Evolutionary conservation across 2,329 filamentous ascomycete genomes (phyloP), one percentile per base, ranked within the genome.

Genomic region (Exophiala viscosa): DNA sequence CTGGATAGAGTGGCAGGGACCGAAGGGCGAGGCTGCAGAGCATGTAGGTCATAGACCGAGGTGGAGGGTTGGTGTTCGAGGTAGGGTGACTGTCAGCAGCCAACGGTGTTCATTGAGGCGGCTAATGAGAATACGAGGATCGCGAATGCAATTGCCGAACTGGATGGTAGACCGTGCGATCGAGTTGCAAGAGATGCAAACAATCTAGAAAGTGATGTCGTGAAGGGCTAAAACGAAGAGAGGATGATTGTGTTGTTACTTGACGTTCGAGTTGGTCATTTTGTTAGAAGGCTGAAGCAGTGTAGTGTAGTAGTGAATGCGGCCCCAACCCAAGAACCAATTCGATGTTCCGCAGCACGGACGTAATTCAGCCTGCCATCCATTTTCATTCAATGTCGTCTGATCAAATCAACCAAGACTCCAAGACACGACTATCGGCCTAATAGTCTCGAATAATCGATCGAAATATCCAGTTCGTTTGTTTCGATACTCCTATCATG

Each of bases 21-120:
- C 23, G 8, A 28, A 28, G 5, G 23, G 5, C 8, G 23, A 28
- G 23, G 23, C 23, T 28, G 23, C 8, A 28, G 23, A 28, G 2
- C 23, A 28, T 7, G 23, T 28, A 28, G 23, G 23, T 28, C 23
- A 28, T 28, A 2, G 23, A 28, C 8, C 14, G 38, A 40, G 20
- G 13, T 18, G 15, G 14, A 40, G 17, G 38, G 14, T 31, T 28
- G n/a, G 17, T 23, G 23, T 28, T 28, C 23, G 23, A 45, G 28
- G 11, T 32, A 36, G 31, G 40, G 34, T 45, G 32, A 39, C 20
- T 47, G 54, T 56, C 54, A 56, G 54, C 45, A 56, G 23, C 31
- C 23, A 18, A 20, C 15, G 20, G 28, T 23, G 36, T 36, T 47
- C 54, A 53, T 53, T 43, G 32, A 53, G 34, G 49, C 49, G 36